A percentile compares a stretch with the other conserved stretches of the same genome.
These are phyloP conservation scores for Plectranthus barbatus DNA, from an alignment of 257 asterid genomes.

Conservation along the genomic window DNA sequence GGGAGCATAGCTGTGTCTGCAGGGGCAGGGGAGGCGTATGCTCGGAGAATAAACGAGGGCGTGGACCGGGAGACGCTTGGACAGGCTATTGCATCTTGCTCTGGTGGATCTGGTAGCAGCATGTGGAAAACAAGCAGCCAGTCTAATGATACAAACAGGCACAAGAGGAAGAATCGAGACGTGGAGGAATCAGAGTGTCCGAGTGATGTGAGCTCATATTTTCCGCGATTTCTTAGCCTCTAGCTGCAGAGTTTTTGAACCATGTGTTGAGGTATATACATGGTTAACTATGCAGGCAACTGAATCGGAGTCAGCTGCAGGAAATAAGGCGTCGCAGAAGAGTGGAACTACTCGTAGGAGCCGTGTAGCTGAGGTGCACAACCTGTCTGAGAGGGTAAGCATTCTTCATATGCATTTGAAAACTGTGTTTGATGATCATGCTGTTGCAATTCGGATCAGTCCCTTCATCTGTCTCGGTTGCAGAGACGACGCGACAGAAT, in stretches of 20 bases:
- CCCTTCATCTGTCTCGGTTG: neutral
- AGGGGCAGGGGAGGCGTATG: slow-evolving; percentile 17
- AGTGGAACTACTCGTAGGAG: slow-evolving; percentile 49
- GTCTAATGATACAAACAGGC: slow-evolving; percentile 31
- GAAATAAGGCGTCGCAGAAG: slow-evolving; percentile 46
- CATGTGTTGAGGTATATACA: neutral
- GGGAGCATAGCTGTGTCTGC: slow-evolving; percentile 18
- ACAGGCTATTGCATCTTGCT: slow-evolving; percentile 43
- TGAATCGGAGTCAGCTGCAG: slow-evolving; percentile 50
- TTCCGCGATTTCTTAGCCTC: neutral
- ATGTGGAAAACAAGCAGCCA: slow-evolving; percentile 41
- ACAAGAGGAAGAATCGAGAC: slow-evolving; percentile 56
- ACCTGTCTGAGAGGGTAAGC: slow-evolving; percentile 79
- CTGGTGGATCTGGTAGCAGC: slow-evolving; percentile 64
- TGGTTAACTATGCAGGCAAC: slow-evolving; percentile 36
- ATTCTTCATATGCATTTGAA: neutral
- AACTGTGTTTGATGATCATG: neutral
- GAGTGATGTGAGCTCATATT: slow-evolving; percentile 45
- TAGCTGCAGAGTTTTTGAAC: neutral
- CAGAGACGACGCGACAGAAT: slow-evolving; percentile 82
- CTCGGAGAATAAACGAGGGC: slow-evolving; percentile 25
- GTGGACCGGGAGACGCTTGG: slow-evolving; percentile 33
- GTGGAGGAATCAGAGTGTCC: slow-evolving; percentile 59
- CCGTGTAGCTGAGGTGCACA: slow-evolving; percentile 87
- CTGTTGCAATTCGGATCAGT: neutral